Percentiles rank a stretch among this genome's conserved stretches.
phyloP scores from a whole-genome alignment of 768 basidiomycete species.

The Pisolithus marmoratus region DNA sequence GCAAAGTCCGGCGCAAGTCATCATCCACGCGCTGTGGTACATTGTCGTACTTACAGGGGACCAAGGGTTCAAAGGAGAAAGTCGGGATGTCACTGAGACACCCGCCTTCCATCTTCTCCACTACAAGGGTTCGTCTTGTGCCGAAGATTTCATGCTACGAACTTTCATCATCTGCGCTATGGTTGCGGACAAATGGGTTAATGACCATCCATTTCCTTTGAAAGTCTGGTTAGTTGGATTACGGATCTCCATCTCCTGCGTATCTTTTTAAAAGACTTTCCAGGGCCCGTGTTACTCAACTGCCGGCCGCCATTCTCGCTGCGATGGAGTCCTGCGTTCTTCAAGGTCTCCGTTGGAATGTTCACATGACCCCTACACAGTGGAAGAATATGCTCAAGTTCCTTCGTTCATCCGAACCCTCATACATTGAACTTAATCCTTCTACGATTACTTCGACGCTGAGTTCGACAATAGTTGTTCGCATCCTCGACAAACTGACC shows the following conservation, averaged over 20 bases:
- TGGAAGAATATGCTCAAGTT: conserved; percentile 20
- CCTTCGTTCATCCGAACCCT: conserved; percentile 13
- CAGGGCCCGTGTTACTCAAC: conserved; percentile 18
- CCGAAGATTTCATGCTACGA: conserved; percentile 32
- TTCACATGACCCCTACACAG: conserved; percentile 8
- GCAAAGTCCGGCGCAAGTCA: conserved; percentile 23
- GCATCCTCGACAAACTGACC: conserved; percentile 17
- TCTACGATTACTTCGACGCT: conserved; percentile 15
- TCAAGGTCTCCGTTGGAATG: conserved; percentile 1
- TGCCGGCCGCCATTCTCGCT: conserved; percentile 19
- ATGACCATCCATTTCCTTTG: conserved; percentile 25
- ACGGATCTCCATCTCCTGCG: neutral
- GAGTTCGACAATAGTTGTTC: conserved; percentile 11
- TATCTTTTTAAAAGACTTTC: conserved; percentile 4
- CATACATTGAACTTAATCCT: conserved; percentile 19
- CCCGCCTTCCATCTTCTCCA: conserved; percentile 27
- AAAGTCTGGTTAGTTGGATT: conserved; percentile 24
- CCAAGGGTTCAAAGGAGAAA: conserved; percentile 6
- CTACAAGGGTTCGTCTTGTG: conserved; percentile 19
- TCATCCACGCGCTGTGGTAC: conserved; percentile 28
- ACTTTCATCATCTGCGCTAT: conserved; percentile 31
- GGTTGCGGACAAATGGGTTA: conserved; percentile 30
- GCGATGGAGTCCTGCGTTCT: conserved; percentile 19
- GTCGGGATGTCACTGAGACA: conserved; percentile 21
- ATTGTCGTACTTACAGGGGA: conserved; percentile 22